Evolutionary conservation across 352 stramenopile species (phyloP), one percentile per base, ranked within the genome.

Genomic region (Elongisporangium prolatum): DNA sequence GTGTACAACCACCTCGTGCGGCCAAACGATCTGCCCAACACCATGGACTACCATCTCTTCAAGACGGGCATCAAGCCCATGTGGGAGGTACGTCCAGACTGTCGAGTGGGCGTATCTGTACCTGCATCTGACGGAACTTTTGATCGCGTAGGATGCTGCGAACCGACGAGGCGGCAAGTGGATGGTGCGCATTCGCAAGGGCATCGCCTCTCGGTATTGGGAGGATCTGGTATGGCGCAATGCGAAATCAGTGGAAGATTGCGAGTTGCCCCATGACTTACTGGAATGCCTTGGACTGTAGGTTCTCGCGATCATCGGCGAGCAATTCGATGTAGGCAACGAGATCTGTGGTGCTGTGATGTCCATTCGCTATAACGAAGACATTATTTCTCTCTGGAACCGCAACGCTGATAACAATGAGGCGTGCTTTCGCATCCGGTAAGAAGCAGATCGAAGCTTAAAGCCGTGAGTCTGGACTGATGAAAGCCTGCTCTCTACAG

Each of bases 321-420:
- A 98, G 67, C 91, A 98, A 65, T 98, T 98, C 54, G 91, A 98
- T 71, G 88, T 97, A 9, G 92, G 89, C 22, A 95, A 97, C 56
- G 92, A 98, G 61, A 96, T 98, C 40, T 97, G 87, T 52, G 89
- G 89, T 10, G 89, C 89, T 50, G 88, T 97, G 49, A 89, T 97
- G 59, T 96, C 87, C 25, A 86, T 97, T 34, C 89, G 91, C 17
- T 93, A 93, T 69, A 96, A 92, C 60, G 92, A 98, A 71, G 92
- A 98, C 68, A 93, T 97, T 63, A 95, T 98, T 54, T 97, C 89
- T 56, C 83, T 98, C 22, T 98, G 92, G 92, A 98, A 98, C 74
- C 86, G 89, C 56, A 97, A 96, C 60, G 88, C 91, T 44, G 88
- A 97, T 70, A 97, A 98, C 75, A 90, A 84, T 54, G 89, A 96